These are phyloP conservation scores for Peribolospora baueri DNA, from an alignment of 768 basidiomycete genomes.

Conservation along the genomic window DNA sequence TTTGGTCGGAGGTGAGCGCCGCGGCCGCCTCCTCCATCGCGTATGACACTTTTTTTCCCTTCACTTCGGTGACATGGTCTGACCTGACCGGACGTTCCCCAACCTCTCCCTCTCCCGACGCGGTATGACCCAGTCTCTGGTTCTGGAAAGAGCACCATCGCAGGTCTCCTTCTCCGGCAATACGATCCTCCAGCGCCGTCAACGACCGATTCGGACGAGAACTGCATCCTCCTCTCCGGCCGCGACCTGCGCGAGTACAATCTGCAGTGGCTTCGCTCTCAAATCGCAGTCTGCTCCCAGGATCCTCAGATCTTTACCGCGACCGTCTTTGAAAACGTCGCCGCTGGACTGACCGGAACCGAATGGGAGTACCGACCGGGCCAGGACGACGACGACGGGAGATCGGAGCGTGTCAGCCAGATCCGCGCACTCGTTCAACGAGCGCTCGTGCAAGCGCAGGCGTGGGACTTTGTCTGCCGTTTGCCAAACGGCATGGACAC, in stretches of 20 bases:
- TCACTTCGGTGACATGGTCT: neutral
- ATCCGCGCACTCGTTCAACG: constrained; percentile 3
- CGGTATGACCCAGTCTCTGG: constrained; percentile 10
- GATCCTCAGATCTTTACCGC: constrained; percentile 15
- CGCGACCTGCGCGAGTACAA: neutral
- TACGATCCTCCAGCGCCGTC: constrained; percentile 14
- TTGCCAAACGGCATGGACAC: constrained; percentile 17
- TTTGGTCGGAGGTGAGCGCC: constrained; percentile 11
- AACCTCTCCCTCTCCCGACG: too few relatives aligned
- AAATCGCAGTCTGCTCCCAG: constrained; percentile 5
- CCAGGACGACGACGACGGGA: constrained; percentile 3
- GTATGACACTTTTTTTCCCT: neutral
- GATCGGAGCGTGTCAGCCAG: constrained; percentile 2
- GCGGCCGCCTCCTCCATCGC: neutral
- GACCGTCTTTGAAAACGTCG: constrained; percentile 19
- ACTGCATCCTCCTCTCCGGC: neutral
- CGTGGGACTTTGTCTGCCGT: constrained; percentile 16
- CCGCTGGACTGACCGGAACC: constrained; percentile 17
- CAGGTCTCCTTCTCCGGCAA: constrained; percentile 15
- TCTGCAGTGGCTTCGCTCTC: constrained; percentile 1
- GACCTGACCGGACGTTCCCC: too few relatives aligned
- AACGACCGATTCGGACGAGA: constrained; percentile 1
- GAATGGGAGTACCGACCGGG: constrained; percentile 14
- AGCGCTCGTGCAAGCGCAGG: constrained; percentile 16
- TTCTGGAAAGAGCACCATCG: constrained; percentile 16